A percentile compares a stretch with the other conserved stretches of the same genome.
phyloP scores from a whole-genome alignment of 2,329 filamentous ascomycete genomes.

The Verticillium zaregamsianum region DNA sequence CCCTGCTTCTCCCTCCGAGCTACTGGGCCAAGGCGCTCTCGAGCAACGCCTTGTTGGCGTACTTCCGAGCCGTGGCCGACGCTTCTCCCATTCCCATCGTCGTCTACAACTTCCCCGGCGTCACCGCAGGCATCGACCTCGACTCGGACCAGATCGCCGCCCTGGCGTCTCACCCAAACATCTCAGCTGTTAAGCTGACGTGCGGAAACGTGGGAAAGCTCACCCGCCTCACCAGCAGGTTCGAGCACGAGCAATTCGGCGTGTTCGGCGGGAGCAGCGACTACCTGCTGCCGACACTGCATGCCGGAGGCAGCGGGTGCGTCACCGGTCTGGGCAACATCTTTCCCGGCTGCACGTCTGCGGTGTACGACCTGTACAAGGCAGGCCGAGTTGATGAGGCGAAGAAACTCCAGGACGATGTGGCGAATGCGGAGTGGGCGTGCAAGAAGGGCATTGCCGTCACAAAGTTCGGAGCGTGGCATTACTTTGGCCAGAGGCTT shows the following conservation, averaged over 20 bases:
- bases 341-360: conserved; percentile 36
- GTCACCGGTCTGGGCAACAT: conserved; percentile 43
- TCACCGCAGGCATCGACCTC: conserved; percentile 16
- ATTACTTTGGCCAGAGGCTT: conserved; percentile 32
- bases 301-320: conserved; percentile 34
- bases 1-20: conserved; percentile 62
- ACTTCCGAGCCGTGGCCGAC: conserved; percentile 60
- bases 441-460: conserved; percentile 43
- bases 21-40: conserved; percentile 63
- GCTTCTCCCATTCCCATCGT: conserved; percentile 28
- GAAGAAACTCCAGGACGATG: conserved; percentile 31
- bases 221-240: conserved; percentile 39
- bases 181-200: conserved; percentile 50
- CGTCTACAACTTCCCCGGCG: conserved; percentile 19
- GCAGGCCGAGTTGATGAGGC: conserved; percentile 32
- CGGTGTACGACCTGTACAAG: conserved; percentile 35
- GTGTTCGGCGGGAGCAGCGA: conserved; percentile 40
- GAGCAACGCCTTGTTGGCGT: conserved; percentile 51
- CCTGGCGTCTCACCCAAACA: conserved; percentile 56
- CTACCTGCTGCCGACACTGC: conserved; percentile 35
- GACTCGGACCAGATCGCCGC: conserved; percentile 15
- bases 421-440: conserved; percentile 44
- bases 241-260: conserved; percentile 31
- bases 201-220: conserved; percentile 56
- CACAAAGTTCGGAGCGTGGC: conserved; percentile 42